phyloP scores from a whole-genome alignment of 75 land plant genomes.

The Ceratopteris richardii region DNA sequence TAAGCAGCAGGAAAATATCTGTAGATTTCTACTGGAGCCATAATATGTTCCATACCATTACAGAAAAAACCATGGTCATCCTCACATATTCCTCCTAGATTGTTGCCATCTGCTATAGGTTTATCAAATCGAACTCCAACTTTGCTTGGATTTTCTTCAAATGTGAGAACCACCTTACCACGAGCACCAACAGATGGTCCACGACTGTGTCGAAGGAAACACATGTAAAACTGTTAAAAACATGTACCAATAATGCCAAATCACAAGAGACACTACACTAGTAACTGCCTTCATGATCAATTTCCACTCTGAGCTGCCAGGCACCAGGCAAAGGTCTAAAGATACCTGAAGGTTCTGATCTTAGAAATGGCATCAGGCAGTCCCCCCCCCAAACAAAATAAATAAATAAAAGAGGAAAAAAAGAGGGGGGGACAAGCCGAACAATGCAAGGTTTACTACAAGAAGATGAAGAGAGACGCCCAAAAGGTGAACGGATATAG shows the following conservation, averaged over 20 bases:
- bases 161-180: slow-evolving; percentile 54
- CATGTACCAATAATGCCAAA: not conserved
- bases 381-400: too few species aligned
- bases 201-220: slow-evolving; percentile 14
- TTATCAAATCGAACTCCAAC: slow-evolving; percentile 76
- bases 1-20: too few species aligned
- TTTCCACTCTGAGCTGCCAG: too few species aligned
- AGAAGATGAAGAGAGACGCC: too few species aligned
- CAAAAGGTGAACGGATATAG: too few species aligned
- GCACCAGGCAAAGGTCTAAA: too few species aligned
- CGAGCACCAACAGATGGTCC: slow-evolving; percentile 53
- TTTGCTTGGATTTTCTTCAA: slow-evolving; percentile 63
- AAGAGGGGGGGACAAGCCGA: too few species aligned
- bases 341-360: too few species aligned
- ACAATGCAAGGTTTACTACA: too few species aligned
- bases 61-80: slow-evolving; percentile 72
- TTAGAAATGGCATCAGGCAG: too few species aligned
- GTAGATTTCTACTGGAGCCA: too few species aligned
- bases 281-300: not conserved
- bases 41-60: slow-evolving; percentile 11
- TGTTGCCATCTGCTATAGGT: slow-evolving; percentile 52
- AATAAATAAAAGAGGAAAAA: too few species aligned
- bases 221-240: not conserved
- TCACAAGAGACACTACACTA: not conserved
- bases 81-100: slow-evolving; percentile 75